Evolutionary conservation across 257 asterid genomes (phyloP).

Genomic region (Gynochthodes officinalis): DNA sequence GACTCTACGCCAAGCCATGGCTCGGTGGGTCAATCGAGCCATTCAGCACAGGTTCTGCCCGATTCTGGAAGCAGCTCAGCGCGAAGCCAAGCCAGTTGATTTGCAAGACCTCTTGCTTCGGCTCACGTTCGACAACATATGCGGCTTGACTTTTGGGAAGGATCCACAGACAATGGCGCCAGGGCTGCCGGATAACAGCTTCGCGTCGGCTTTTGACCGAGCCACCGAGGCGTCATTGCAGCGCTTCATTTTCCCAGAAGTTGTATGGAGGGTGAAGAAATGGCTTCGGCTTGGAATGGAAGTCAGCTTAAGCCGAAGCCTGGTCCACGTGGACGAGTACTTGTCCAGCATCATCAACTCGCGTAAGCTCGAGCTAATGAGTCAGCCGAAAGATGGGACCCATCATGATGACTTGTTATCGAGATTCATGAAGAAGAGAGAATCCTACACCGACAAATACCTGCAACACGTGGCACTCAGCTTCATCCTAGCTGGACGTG

Average conservation of each 20-base stretch:
- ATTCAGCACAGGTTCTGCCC: constrained; percentile 72
- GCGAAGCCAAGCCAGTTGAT: constrained; percentile 52
- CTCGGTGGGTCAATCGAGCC: constrained; percentile 85
- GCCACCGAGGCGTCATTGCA: constrained; percentile 91
- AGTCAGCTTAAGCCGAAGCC: constrained; percentile 73
- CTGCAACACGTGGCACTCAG: constrained; percentile 84
- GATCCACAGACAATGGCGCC: constrained; percentile 76
- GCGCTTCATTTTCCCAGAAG: constrained; percentile 71
- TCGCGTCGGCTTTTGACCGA: constrained; percentile 77
- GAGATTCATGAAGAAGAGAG: constrained; percentile 85
- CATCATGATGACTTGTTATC: constrained; percentile 78
- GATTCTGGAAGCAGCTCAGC: constrained; percentile 54
- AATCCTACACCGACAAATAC: constrained; percentile 64
- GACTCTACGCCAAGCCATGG: constrained; percentile 90
- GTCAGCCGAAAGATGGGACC: constrained; percentile 47
- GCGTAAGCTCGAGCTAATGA: constrained; percentile 64
- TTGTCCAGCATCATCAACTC: constrained; percentile 54
- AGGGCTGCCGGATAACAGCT: constrained; percentile 63
- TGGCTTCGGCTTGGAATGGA: constrained; percentile 91
- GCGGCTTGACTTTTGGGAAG: constrained; percentile 90
- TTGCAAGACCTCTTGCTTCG: constrained; percentile 83
- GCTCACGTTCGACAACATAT: constrained; percentile 84
- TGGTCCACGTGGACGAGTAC: constrained; percentile 61
- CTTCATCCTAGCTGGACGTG: constrained; percentile 94
- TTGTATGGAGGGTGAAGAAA: constrained; percentile 83